Conservation (phyloP, 2,329 filamentous ascomycete genomes). For the Pseudonectria buxi region DNA sequence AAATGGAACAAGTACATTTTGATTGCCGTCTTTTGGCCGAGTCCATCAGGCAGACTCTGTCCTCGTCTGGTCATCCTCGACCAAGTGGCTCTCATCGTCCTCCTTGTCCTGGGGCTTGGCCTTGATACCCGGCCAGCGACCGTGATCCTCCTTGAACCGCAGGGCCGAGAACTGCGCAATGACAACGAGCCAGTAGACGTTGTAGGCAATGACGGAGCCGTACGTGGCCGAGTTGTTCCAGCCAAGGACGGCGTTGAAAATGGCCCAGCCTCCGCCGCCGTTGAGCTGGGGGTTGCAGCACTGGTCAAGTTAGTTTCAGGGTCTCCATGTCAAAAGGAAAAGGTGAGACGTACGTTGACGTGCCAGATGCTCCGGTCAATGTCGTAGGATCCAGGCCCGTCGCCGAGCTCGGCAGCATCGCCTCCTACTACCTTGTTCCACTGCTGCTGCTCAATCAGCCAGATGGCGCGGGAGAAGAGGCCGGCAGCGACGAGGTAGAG, state of each 20-base stretch:
- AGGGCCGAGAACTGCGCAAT: constrained; percentile 63
- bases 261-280: constrained; percentile 73
- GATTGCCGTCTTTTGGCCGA: too few relatives aligned
- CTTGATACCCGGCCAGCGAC: constrained; percentile 41
- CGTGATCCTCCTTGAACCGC: constrained; percentile 57
- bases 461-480: constrained; percentile 70
- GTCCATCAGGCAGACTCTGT: too few relatives aligned
- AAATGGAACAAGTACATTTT: too few relatives aligned
- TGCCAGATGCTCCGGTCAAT: constrained; percentile 76
- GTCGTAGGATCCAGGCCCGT: constrained; percentile 71
- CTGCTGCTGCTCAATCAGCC: constrained; percentile 64
- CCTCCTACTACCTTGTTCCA: constrained; percentile 63
- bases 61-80: not conserved
- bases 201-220: constrained; percentile 80
- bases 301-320: constrained; percentile 30
- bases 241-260: constrained; percentile 79
- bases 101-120: constrained; percentile 15
- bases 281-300: constrained; percentile 71
- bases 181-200: constrained; percentile 75
- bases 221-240: constrained; percentile 88
- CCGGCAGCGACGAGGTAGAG: constrained; percentile 80
- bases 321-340: not conserved
- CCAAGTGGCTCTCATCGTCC: constrained; percentile 10
- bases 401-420: constrained; percentile 43
- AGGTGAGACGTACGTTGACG: constrained; percentile 55